Evolutionary conservation across 2,329 filamentous ascomycete genomes (phyloP), one percentile per base, ranked within the genome.

Genomic region (Xylaria sp.): DNA sequence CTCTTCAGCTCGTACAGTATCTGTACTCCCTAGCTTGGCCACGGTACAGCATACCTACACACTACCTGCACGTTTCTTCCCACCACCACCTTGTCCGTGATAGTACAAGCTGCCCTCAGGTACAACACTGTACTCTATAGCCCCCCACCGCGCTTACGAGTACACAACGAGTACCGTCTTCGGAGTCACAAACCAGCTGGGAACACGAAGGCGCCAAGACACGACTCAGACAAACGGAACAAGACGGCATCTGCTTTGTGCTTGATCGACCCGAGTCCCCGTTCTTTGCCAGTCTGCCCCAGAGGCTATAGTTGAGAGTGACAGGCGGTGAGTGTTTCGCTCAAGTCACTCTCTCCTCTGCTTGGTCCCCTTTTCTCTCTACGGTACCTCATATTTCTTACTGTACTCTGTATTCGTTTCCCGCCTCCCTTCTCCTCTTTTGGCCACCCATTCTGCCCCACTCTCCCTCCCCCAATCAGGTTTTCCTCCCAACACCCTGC

Each of bases 1-100:
- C 52, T 63, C 60, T 55, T 69, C 66, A 68, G 57, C 68, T 70
- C 60, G 65, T 68, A 63, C 61, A 63, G 61, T 58, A 57, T 63
- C 52, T 58, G 52, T 63, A 68, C 62, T 63, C 56, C 53, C 41
- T 69, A 66, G 68, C 68, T 43, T 53, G 34, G 41, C 66, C 25
- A 32, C 53, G 36, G 68, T 70, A 65, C 56, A 32, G 34, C 53
- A 53, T 63, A 69, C 67, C 64, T 64, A 52, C 12, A 13, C 53
- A 25, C 53, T 56, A 56, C 55, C 30, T 50, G 57, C 56, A 30
- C 57, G 32, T 55, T 50, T 56, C 46, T 32, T 57, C 39, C 66
- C 50, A 60, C 58, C 60, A 66, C 56, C 65, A 59, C 58, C 65
- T 68, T 63, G 61, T 50, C 34, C 32, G 62, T 53, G 34, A 58